Evolutionary conservation across 495 filamentous ascomycete species (phyloP).

Genomic region (Pseudoneurospora amorphoporcata): DNA sequence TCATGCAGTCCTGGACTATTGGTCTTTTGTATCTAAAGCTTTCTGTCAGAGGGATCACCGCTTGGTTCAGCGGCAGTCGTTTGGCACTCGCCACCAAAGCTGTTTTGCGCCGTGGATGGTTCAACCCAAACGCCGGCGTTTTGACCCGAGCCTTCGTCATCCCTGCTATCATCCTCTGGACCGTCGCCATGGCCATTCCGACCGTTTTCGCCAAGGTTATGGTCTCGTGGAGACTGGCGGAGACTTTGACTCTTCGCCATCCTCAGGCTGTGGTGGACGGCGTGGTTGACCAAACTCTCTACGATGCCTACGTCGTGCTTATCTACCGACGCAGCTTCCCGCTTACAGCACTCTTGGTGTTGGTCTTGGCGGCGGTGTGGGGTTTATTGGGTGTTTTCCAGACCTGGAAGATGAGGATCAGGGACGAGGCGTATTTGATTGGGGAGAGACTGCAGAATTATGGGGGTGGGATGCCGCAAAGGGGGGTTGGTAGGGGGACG

Average conservation of each 20-base stretch:
- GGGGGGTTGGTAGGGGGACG: not conserved
- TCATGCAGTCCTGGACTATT: constrained; percentile 89
- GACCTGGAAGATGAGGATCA: constrained; percentile 70
- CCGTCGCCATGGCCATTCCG: constrained; percentile 50
- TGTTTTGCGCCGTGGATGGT: constrained; percentile 68
- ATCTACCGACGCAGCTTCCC: constrained; percentile 70
- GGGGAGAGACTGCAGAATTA: constrained; percentile 92
- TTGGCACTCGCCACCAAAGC: constrained; percentile 63
- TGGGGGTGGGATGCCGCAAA: constrained; percentile 40
- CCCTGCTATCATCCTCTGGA: constrained; percentile 51
- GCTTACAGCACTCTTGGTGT: constrained; percentile 39
- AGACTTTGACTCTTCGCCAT: constrained; percentile 1
- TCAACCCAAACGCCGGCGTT: constrained; percentile 65
- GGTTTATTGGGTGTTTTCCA: constrained; percentile 54
- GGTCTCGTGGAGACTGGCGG: constrained; percentile 21
- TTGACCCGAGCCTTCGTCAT: constrained; percentile 77
- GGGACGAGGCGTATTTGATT: constrained; percentile 93
- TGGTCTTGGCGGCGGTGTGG: constrained; percentile 20
- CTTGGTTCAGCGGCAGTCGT: constrained; percentile 50
- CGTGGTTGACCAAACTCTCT: constrained; percentile 19
- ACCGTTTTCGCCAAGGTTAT: constrained; percentile 21
- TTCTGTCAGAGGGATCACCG: constrained; percentile 58
- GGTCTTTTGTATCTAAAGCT: constrained; percentile 89
- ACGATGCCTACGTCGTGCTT: constrained; percentile 38
- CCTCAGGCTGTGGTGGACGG: constrained; percentile 13